phyloP scores from a whole-genome alignment of 2,329 filamentous ascomycete species.

The Sclerotinia minor region DNA sequence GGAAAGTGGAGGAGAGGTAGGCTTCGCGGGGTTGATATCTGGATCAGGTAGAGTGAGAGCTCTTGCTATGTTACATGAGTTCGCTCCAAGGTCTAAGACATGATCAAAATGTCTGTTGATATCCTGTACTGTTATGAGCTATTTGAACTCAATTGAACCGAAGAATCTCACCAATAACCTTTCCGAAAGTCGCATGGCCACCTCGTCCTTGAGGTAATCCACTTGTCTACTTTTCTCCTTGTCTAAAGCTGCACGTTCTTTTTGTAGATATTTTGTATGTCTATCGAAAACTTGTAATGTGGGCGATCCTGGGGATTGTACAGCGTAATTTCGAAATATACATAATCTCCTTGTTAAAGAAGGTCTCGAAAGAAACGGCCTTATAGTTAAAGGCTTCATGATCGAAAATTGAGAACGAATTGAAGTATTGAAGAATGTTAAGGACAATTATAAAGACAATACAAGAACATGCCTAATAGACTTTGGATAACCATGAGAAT shows the following conservation, averaged over 20 bases:
- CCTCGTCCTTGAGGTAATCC: constrained; percentile 92
- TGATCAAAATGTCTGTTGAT: constrained; percentile 85
- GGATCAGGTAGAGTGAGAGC: constrained; percentile 72
- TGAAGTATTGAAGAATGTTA: neutral
- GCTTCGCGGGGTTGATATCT: constrained; percentile 57
- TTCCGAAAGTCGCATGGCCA: constrained; percentile 81
- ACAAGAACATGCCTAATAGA: neutral
- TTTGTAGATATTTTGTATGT: constrained; percentile 84
- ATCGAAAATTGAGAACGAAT: neutral
- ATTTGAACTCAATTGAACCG: constrained; percentile 4
- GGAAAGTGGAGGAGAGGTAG: constrained; percentile 63
- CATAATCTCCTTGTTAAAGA: constrained; percentile 29
- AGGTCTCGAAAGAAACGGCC: constrained; percentile 33
- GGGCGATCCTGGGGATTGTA: constrained; percentile 73
- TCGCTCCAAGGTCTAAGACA: constrained; percentile 90
- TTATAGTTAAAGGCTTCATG: constrained; percentile 37
- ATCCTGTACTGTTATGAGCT: constrained; percentile 56
- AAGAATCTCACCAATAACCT: constrained; percentile 66
- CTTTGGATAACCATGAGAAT: neutral
- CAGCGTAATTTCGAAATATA: constrained; percentile 64
- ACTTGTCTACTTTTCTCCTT: constrained; percentile 72
- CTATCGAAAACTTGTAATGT: constrained; percentile 90
- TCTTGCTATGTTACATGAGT: constrained; percentile 90
- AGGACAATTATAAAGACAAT: neutral
- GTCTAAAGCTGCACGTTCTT: constrained; percentile 76